Evolutionary conservation across 495 filamentous ascomycete genomes (phyloP).

Genomic region (Lindgomyces ingoldianus): DNA sequence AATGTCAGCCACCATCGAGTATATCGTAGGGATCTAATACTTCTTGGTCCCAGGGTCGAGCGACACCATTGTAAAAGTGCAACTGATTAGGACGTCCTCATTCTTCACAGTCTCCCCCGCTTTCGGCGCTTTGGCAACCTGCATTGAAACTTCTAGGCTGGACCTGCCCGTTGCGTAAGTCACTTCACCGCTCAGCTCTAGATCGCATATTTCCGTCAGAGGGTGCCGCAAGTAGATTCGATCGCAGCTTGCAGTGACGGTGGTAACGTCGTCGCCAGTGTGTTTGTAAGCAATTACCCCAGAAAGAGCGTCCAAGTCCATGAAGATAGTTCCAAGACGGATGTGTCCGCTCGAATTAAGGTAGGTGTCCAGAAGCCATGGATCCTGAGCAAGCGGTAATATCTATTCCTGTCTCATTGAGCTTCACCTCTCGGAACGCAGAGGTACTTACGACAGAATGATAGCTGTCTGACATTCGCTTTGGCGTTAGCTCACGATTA

Average conservation of each 20-base stretch:
- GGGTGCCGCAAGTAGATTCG: slow-evolving; percentile 74
- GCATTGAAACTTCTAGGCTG: slow-evolving; percentile 78
- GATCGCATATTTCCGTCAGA: slow-evolving; percentile 75
- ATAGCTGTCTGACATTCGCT: slow-evolving; percentile 66
- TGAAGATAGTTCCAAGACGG: slow-evolving; percentile 69
- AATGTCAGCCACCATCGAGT: slow-evolving; percentile 8
- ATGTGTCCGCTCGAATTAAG: slow-evolving; percentile 67
- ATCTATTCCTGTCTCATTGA: neutral
- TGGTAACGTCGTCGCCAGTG: slow-evolving; percentile 73
- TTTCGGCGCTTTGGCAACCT: slow-evolving; percentile 65
- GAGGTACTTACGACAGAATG: slow-evolving; percentile 54
- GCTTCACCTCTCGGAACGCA: neutral
- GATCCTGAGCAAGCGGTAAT: slow-evolving; percentile 66
- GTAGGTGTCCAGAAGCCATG: slow-evolving; percentile 71
- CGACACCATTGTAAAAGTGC: slow-evolving; percentile 84
- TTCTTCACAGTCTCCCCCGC: slow-evolving; percentile 60
- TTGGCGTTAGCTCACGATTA: slow-evolving; percentile 58
- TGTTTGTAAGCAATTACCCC: slow-evolving; percentile 79
- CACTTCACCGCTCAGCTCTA: slow-evolving; percentile 77
- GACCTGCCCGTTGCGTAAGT: slow-evolving; percentile 78
- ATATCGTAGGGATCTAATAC: slow-evolving; percentile 37
- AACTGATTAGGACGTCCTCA: slow-evolving; percentile 74
- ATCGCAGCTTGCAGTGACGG: slow-evolving; percentile 80
- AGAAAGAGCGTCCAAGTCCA: slow-evolving; percentile 81
- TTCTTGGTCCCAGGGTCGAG: slow-evolving; percentile 73